Evolutionary conservation across 768 basidiomycete species (phyloP).

Genomic region (Strobilomyces echinocephalus): DNA sequence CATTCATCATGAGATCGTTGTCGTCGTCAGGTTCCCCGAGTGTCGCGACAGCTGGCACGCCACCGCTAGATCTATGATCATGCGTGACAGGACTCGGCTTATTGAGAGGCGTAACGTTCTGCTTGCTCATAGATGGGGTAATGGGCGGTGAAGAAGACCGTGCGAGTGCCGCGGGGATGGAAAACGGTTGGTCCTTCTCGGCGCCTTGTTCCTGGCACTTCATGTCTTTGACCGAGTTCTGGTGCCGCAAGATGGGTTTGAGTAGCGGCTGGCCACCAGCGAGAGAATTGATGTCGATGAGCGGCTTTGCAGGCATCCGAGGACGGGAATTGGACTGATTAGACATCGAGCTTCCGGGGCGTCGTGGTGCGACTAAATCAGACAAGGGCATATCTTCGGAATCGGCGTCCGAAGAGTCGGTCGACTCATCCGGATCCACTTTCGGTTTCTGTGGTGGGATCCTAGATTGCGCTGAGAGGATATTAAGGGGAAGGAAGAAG

Average conservation of each 20-base stretch:
- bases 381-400: conserved; percentile 65
- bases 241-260: conserved; percentile 27
- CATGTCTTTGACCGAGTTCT: conserved; percentile 25
- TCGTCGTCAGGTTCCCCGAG: conserved; percentile 15
- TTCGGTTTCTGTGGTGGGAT: conserved; percentile 1
- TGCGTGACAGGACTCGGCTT: conserved; percentile 3
- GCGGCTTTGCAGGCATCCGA: conserved; percentile 39
- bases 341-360: conserved; percentile 60
- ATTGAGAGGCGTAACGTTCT: background rate
- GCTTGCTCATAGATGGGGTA: conserved; percentile 13
- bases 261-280: conserved; percentile 35
- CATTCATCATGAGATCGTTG: conserved; percentile 28
- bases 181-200: conserved; percentile 28
- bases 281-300: conserved; percentile 36
- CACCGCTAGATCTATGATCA: conserved; percentile 18
- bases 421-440: conserved; percentile 23
- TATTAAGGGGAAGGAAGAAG: background rate
- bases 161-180: conserved; percentile 25
- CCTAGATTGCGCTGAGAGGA: conserved; percentile 4
- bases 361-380: conserved; percentile 52
- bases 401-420: conserved; percentile 36
- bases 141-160: conserved; percentile 19
- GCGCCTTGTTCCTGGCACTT: conserved; percentile 18
- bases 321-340: conserved; percentile 23
- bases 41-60: conserved; percentile 6